Evolutionary conservation across 768 basidiomycete genomes (phyloP), one percentile per base, ranked within the genome.

Genomic region (Pisolithus albus): DNA sequence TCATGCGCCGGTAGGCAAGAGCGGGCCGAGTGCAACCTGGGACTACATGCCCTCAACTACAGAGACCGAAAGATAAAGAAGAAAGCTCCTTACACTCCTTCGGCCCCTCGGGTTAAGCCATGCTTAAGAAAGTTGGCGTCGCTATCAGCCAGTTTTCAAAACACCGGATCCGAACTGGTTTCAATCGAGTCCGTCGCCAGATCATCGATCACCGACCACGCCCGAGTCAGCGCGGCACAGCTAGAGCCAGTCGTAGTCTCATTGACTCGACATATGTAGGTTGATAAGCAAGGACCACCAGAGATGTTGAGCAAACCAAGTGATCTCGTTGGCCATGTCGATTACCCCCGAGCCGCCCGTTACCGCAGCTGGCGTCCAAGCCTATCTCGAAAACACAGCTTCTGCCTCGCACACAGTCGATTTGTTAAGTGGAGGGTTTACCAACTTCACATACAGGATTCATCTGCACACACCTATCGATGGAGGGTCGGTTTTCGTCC

Each of bases 391-490:
- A 9, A 52, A 59, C n/a, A 77, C 78, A 0, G 68, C 73, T 6
- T 84, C 80, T 58, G 71, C 75, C 15, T 70, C 73, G 52, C 62
- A 64, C 23, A 60, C 59, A 3, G 67, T 77, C 23, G 63, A 62
- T 6, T 54, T 62, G 7, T 72, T 86, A 21, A 64, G 70, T 4
- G 84, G 83, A 2, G 84, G 84, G 6, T 47, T 34, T 19, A 72
- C 70, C 28, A 86, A 84, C 64, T 86, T 75, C 62, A 62, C 73
- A 16, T 86, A 73, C 61, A 75, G 84, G 28, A 59, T 85, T n/a
- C 60, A 61, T 30, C 70, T 84, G 40, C 56, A 54, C 16, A 55
- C 46, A 30, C 70, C 73, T 8, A 67, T 76, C 51, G 59, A 72
- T 36, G 79, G 76, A 0, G 64, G 59, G 4, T 52, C 61, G 47